Evolutionary conservation across 495 filamentous ascomycete species (phyloP).

Genomic region (Aspergillus wentii): DNA sequence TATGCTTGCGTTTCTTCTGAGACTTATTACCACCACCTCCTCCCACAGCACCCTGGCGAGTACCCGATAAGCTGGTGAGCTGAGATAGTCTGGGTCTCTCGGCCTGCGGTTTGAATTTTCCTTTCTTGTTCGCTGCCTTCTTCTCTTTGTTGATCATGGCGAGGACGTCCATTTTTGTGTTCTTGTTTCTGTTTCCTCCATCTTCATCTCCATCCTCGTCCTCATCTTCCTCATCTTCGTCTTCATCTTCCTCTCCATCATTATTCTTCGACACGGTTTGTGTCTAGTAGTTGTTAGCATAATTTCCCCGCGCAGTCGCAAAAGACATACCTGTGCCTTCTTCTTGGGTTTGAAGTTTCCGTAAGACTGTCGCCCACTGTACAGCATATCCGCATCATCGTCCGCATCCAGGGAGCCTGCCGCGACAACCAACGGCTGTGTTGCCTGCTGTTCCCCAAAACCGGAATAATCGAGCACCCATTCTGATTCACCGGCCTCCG

Average conservation of each 20-base stretch:
- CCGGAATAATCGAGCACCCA: constrained; percentile 64
- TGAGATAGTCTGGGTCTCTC: constrained; percentile 13
- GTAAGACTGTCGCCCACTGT: constrained; percentile 32
- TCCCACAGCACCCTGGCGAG: constrained; percentile 9
- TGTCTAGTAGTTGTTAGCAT: constrained; percentile 4
- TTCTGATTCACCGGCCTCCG: constrained; percentile 74
- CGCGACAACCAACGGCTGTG: constrained; percentile 25
- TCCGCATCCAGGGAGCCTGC: constrained; percentile 34
- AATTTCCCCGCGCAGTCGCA: no score
- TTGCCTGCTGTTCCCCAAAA: constrained; percentile 15
- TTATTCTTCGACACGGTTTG: constrained; percentile 1
- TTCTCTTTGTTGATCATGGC: constrained; percentile 12
- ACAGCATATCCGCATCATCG: constrained; percentile 23
- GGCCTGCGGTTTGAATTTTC: constrained; percentile 6
- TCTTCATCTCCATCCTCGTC: constrained; percentile 10
- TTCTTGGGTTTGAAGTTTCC: constrained; percentile 38
- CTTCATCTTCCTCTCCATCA: constrained; percentile 6
- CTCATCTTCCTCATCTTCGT: constrained; percentile 15
- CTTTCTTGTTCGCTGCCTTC: constrained; percentile 12
- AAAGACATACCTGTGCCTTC: constrained; percentile 15
- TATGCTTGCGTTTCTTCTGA: constrained; percentile 39
- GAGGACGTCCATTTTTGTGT: no score
- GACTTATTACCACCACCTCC: constrained; percentile 19
- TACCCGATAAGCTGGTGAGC: constrained; percentile 34
- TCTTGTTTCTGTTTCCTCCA: no score